Evolutionary conservation across 768 basidiomycete species (phyloP), one percentile per base, ranked within the genome.

Genomic region (Dentipellis sp.): DNA sequence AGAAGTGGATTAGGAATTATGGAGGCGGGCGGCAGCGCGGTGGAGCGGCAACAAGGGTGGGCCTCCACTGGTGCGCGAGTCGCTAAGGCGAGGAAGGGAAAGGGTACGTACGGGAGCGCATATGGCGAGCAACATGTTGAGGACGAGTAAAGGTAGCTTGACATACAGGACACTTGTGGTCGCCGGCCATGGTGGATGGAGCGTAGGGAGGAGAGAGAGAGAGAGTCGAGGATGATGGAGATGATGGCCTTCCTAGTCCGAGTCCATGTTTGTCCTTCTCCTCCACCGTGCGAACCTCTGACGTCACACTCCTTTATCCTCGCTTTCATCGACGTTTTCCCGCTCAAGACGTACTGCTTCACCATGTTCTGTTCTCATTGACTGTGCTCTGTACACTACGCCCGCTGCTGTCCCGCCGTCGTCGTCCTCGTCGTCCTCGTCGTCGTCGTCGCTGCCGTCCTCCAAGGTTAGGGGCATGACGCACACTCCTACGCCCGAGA

Each of bases 121-220:
- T 91, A 71, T 91, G 91, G 51, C 90, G 74, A 0, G 88, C 88
- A 49, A 93, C 91, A 81, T 93, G 90, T 65, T 92, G 90, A 29
- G 90, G 90, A 53, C 90, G 79, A 21, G 91, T 93, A 62, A 93
- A 93, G 0, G 89, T 91, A 0, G 91, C 86, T 60, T 86, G 81
- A 68, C 90, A 93, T 11, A 92, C 89, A 16, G 90, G 84, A 67
- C 91, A 92, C 69, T 86, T 87, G 78, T 89, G 86, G 71, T 89
- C 87, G 38, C 87, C 87, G 58, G 78, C 88, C 87, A 89, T 89
- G 29, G 55, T 63, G 22, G 14, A n/a, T 45, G 11, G 10, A 39
- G 3, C 19, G 50, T 29, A 10, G 52, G n/a, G 19, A 53, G 36
- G 21, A 49, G 52, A 22, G n/a, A 34, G 29, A 16, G 22, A 12